These are phyloP conservation scores for Plasmodium inui DNA, from an alignment of 169 alveolate genomes.

Conservation along the genomic window DNA sequence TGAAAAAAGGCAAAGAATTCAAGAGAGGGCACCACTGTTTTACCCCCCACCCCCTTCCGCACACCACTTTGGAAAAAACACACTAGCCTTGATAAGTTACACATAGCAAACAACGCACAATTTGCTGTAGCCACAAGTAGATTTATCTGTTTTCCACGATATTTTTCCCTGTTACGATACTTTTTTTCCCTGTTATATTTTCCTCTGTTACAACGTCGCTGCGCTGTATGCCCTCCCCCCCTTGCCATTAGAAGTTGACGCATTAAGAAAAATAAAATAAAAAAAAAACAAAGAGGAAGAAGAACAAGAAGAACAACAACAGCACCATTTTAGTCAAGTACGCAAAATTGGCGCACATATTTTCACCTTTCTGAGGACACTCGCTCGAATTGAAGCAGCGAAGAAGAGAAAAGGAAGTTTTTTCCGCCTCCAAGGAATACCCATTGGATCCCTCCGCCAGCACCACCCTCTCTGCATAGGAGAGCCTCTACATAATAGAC, in stretches of 20 bases:
- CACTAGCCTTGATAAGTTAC: not conserved
- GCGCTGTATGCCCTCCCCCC: not conserved
- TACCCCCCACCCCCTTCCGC: not conserved
- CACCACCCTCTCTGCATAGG: not conserved
- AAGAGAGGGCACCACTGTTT: not conserved
- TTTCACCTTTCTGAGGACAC: not conserved
- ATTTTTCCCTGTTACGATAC: no score
- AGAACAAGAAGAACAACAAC: not conserved
- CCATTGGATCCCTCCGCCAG: not conserved
- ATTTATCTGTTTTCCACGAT: not conserved
- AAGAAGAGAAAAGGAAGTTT: not conserved
- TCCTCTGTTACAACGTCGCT: not conserved
- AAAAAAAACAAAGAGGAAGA: not conserved
- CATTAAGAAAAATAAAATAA: no score
- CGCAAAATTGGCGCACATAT: not conserved
- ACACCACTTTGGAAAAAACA: not conserved
- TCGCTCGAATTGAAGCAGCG: not conserved
- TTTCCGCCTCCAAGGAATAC: not conserved
- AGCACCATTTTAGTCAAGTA: not conserved
- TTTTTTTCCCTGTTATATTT: not conserved
- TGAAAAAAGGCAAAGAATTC: not conserved
- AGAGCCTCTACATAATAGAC: not conserved
- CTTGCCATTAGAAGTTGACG: not conserved
- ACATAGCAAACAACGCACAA: no score
- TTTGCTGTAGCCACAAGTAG: not conserved